phyloP scores from a whole-genome alignment of 2,329 filamentous ascomycete species.

The Mycogone perniciosa region DNA sequence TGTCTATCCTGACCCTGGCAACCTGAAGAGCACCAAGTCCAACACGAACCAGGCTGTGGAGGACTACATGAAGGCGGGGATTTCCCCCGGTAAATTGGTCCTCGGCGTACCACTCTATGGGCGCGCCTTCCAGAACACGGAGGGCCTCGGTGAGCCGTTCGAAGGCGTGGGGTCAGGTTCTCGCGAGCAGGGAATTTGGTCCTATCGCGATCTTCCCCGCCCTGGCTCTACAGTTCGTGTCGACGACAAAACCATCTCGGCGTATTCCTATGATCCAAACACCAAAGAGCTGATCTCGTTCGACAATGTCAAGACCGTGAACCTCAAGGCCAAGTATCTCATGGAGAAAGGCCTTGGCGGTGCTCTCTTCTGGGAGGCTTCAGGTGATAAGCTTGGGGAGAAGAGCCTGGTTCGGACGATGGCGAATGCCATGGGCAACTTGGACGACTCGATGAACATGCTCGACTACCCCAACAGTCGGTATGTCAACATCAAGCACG shows the following conservation, averaged over 20 bases:
- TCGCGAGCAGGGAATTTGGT: conserved; percentile 58
- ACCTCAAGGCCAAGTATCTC: conserved; percentile 60
- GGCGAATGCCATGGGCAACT: conserved; percentile 37
- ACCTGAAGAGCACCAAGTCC: conserved; percentile 58
- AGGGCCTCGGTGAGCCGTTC: conserved; percentile 59
- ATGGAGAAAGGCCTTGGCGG: conserved; percentile 57
- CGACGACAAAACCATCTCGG: conserved; percentile 54
- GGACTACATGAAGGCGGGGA: conserved; percentile 44
- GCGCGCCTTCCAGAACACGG: conserved; percentile 63
- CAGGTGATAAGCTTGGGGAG: conserved; percentile 50
- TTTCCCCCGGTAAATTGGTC: conserved; percentile 59
- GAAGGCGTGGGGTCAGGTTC: conserved; percentile 55
- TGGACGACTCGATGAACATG: conserved; percentile 47
- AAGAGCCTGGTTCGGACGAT: conserved; percentile 54
- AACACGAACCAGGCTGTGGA: conserved; percentile 59
- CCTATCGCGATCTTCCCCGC: conserved; percentile 65
- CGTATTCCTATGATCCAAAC: conserved; percentile 62
- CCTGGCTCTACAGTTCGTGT: conserved; percentile 49
- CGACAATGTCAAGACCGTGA: conserved; percentile 53
- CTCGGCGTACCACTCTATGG: conserved; percentile 76
- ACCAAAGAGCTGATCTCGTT: conserved; percentile 63
- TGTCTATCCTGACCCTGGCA: conserved; percentile 47
- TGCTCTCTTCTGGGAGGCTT: conserved; percentile 80
- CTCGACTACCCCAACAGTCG: conserved; percentile 50
- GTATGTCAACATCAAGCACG: conserved; percentile 50